These are phyloP conservation scores for Kalaharituber pfeilii DNA, from an alignment of 2,329 filamentous ascomycete genomes.

Conservation along the genomic window DNA sequence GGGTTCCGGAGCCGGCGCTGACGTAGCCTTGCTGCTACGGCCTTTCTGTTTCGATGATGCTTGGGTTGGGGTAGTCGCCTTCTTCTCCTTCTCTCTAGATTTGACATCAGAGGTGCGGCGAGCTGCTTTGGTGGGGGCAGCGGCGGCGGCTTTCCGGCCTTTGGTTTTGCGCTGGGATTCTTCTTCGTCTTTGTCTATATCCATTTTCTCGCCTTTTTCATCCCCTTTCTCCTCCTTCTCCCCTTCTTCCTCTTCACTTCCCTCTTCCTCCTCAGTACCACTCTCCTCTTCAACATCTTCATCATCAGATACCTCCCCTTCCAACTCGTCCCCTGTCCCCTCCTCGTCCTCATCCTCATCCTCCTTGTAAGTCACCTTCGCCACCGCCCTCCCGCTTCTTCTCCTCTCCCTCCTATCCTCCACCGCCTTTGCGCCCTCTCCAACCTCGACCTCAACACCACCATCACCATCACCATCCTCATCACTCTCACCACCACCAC, in stretches of 20 bases:
- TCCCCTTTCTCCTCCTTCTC: slow-evolving; percentile 1
- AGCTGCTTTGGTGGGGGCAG: no score
- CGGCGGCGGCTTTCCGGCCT: no score
- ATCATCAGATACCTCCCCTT: slow-evolving; percentile 10
- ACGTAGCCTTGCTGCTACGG: no score
- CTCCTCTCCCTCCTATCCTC: slow-evolving; percentile 8
- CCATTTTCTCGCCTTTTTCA: neutral
- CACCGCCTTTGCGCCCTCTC: slow-evolving; percentile 3
- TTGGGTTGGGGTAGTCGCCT: neutral
- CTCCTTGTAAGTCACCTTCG: slow-evolving; percentile 14
- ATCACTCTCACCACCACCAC: neutral
- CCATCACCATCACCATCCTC: neutral
- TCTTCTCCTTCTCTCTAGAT: neutral
- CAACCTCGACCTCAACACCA: neutral
- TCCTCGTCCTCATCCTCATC: slow-evolving; percentile 3
- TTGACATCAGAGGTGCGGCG: neutral
- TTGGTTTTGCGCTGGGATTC: neutral
- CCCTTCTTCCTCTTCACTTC: neutral
- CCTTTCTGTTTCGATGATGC: no score
- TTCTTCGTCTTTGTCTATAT: neutral
- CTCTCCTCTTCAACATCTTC: slow-evolving; percentile 10
- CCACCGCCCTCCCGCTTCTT: slow-evolving; percentile 10
- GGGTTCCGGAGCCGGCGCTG: no score
- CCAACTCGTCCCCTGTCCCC: slow-evolving; percentile 2
- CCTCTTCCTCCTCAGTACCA: neutral